Evolutionary conservation across 2,329 filamentous ascomycete species (phyloP).

Genomic region (Aspergillus novoparasiticus): DNA sequence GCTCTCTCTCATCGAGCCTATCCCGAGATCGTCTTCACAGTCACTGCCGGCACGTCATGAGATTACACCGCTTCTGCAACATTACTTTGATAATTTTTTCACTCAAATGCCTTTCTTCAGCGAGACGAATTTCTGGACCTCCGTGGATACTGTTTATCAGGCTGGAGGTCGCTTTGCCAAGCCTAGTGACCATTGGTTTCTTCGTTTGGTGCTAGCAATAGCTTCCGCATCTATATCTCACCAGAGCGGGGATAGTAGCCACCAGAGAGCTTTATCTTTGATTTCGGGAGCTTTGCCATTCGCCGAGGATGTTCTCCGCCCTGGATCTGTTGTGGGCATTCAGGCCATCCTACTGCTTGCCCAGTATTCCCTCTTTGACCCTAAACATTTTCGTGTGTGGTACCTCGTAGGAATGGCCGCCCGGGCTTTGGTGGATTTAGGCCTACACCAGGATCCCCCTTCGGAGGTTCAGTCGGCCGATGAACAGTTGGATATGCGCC

Average conservation of each 20-base stretch:
- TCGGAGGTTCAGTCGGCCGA: slow-evolving; percentile 68
- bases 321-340: slow-evolving; percentile 81
- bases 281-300: slow-evolving; percentile 70
- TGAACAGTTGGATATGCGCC: slow-evolving; percentile 71
- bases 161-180: slow-evolving; percentile 64
- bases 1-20: slow-evolving; percentile 72
- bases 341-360: slow-evolving; percentile 85
- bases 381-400: slow-evolving; percentile 91
- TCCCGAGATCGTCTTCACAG: slow-evolving; percentile 63
- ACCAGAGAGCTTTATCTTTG: slow-evolving; percentile 62
- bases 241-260: slow-evolving; percentile 63
- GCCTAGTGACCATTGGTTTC: slow-evolving; percentile 76
- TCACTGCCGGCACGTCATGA: slow-evolving; percentile 72
- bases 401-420: slow-evolving; percentile 89
- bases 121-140: slow-evolving; percentile 74
- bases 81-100: slow-evolving; percentile 83
- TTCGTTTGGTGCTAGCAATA: slow-evolving; percentile 88
- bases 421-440: slow-evolving; percentile 83
- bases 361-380: slow-evolving; percentile 87
- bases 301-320: slow-evolving; percentile 80
- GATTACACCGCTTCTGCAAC: slow-evolving; percentile 71
- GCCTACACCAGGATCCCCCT: slow-evolving; percentile 88
- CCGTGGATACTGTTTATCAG: slow-evolving; percentile 80
- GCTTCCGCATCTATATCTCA: slow-evolving; percentile 74
- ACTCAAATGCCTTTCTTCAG: slow-evolving; percentile 79